These are phyloP conservation scores for Penicillium griseofulvum DNA, from an alignment of 2,329 filamentous ascomycete genomes.

Conservation along the genomic window DNA sequence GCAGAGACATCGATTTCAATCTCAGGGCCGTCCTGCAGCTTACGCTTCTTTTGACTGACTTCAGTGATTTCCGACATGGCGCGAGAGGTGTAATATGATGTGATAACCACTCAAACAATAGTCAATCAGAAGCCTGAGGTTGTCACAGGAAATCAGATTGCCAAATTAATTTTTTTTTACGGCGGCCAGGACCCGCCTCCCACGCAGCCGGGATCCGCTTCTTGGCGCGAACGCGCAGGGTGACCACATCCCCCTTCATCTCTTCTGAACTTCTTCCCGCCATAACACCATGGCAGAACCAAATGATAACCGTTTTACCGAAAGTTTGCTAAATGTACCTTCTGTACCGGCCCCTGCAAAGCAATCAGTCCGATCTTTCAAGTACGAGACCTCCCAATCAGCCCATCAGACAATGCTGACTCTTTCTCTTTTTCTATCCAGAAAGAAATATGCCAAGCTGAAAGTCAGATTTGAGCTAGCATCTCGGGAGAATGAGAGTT, in stretches of 20 bases:
- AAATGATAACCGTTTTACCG: constrained; percentile 28
- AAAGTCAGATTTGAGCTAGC: constrained; percentile 80
- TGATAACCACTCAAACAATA: neutral
- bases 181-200: constrained; percentile 27
- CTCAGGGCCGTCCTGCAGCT: constrained; percentile 57
- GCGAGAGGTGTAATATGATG: neutral
- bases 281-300: constrained; percentile 33
- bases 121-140: neutral
- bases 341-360: constrained; percentile 42
- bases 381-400: constrained; percentile 41
- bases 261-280: constrained; percentile 1
- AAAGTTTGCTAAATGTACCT: constrained; percentile 33
- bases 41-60: constrained; percentile 63
- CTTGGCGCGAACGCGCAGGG: constrained; percentile 23
- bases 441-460: constrained; percentile 86
- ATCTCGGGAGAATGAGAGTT: constrained; percentile 63
- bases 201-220: constrained; percentile 15
- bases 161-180: constrained; percentile 28
- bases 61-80: constrained; percentile 32
- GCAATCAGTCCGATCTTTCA: constrained; percentile 65
- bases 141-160: neutral
- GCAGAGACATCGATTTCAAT: constrained; percentile 85
- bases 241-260: constrained; percentile 13
- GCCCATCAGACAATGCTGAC: constrained; percentile 9
- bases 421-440: constrained; percentile 19